These are phyloP conservation scores for Mimosa pudica DNA, from an alignment of 306 rosid genomes.

Conservation along the genomic window DNA sequence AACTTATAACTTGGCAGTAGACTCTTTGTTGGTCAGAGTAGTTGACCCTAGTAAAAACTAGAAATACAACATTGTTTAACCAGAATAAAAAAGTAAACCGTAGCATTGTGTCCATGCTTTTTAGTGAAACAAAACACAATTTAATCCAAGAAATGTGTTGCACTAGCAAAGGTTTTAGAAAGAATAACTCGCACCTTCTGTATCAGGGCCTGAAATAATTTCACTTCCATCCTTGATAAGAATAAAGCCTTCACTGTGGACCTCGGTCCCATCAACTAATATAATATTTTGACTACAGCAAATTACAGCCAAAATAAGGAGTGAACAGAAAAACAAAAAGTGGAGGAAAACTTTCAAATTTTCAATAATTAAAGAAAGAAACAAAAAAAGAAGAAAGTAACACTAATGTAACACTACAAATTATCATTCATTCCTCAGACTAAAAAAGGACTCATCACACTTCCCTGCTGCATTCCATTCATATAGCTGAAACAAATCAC, in stretches of 20 bases:
- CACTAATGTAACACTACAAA: background rate
- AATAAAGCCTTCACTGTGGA: slow-evolving; percentile 46
- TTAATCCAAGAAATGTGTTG: slow-evolving; percentile 10
- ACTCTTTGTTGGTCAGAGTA: background rate
- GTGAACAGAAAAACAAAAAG: slow-evolving; percentile 6
- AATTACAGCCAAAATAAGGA: slow-evolving; percentile 17
- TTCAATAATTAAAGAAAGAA: slow-evolving; percentile 13
- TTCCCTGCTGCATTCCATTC: background rate
- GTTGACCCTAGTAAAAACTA: slow-evolving; percentile 16
- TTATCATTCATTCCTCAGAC: slow-evolving; percentile 4
- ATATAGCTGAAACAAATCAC: slow-evolving; percentile 19
- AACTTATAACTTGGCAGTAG: slow-evolving; percentile 11
- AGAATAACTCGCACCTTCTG: slow-evolving; percentile 55
- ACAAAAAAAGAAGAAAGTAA: background rate
- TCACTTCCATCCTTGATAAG: slow-evolving; percentile 73
- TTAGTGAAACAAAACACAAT: slow-evolving; percentile 10
- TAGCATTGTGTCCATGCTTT: background rate
- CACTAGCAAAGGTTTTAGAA: slow-evolving; percentile 22
- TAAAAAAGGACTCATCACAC: background rate
- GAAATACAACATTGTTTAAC: slow-evolving; percentile 20
- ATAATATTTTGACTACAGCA: slow-evolving; percentile 56
- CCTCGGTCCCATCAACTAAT: slow-evolving; percentile 60
- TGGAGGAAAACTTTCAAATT: slow-evolving; percentile 7
- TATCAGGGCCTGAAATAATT: slow-evolving; percentile 62
- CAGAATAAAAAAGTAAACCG: slow-evolving; percentile 21